These are phyloP conservation scores for Hypoxylon sp. DNA, from an alignment of 2,329 filamentous ascomycete genomes.

Conservation along the genomic window DNA sequence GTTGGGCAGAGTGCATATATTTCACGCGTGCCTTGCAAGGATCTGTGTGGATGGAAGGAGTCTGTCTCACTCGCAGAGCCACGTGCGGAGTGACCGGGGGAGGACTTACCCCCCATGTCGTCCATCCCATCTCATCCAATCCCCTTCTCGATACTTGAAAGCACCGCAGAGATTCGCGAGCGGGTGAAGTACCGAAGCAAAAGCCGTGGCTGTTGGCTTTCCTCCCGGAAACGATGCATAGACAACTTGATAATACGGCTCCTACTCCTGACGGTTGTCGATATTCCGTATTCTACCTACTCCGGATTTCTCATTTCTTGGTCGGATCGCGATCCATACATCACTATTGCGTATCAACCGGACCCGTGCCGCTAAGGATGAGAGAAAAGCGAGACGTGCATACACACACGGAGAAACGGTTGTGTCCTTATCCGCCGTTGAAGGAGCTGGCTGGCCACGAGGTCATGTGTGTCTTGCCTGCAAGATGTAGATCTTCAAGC, in stretches of 20 bases:
- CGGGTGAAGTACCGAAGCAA: slow-evolving; percentile 19
- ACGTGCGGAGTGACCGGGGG: slow-evolving; percentile 41
- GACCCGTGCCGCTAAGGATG: slow-evolving; percentile 1
- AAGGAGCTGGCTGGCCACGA: slow-evolving; percentile 26
- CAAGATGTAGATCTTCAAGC: slow-evolving; percentile 29
- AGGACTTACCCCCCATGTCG: slow-evolving; percentile 13
- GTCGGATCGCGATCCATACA: slow-evolving; percentile 16
- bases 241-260: slow-evolving; percentile 7
- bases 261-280: slow-evolving; percentile 2
- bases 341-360: not conserved
- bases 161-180: slow-evolving; percentile 20
- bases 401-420: slow-evolving; percentile 11
- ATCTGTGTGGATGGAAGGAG: slow-evolving; percentile 15
- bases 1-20: slow-evolving; percentile 33
- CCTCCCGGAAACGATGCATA: slow-evolving; percentile 9
- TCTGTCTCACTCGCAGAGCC: slow-evolving; percentile 36
- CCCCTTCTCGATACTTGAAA: slow-evolving; percentile 8
- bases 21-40: slow-evolving; percentile 36
- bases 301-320: slow-evolving; percentile 8
- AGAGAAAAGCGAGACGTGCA: slow-evolving; percentile 19
- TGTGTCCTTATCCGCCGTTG: slow-evolving; percentile 22
- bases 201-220: slow-evolving; percentile 11
- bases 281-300: not conserved
- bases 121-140: slow-evolving; percentile 13
- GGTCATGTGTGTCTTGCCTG: slow-evolving; percentile 36